Conservation (phyloP, 1,284 basidiomycete genomes). For the Tylopilus microsporus region DNA sequence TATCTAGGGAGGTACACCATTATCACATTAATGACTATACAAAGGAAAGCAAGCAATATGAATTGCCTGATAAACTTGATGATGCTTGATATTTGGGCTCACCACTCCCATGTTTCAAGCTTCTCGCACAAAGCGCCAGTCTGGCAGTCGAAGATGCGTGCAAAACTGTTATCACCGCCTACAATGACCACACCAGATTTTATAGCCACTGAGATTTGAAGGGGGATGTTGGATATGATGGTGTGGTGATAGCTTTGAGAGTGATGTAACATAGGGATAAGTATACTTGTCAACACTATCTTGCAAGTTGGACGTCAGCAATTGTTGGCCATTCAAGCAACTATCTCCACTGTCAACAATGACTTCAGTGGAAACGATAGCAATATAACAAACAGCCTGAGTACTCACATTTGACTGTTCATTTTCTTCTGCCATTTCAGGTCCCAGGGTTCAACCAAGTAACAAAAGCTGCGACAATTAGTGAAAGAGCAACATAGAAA, state of each 20-base stretch:
- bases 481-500: too few relatives aligned
- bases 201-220: not conserved
- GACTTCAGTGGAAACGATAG: too few relatives aligned
- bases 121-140: not conserved
- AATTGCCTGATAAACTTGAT: too few relatives aligned
- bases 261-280: not conserved
- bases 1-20: too few relatives aligned
- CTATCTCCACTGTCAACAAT: not conserved
- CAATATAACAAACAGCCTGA: too few relatives aligned
- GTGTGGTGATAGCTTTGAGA: not conserved
- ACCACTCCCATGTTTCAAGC: not conserved
- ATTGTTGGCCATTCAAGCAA: not conserved
- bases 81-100: too few relatives aligned
- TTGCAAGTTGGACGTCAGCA: not conserved
- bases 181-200: not conserved
- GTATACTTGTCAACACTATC: not conserved
- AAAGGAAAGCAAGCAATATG: too few relatives aligned
- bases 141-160: not conserved
- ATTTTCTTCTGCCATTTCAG: slow-evolving; percentile 5
- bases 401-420: not conserved
- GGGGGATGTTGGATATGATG: not conserved
- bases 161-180: slow-evolving; percentile 3
- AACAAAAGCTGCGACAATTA: not conserved
- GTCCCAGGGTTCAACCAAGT: not conserved
- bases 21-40: too few relatives aligned